These are phyloP conservation scores for Yamadazyma akitaensis DNA, from an alignment of 805 yeast genomes.

Conservation along the genomic window DNA sequence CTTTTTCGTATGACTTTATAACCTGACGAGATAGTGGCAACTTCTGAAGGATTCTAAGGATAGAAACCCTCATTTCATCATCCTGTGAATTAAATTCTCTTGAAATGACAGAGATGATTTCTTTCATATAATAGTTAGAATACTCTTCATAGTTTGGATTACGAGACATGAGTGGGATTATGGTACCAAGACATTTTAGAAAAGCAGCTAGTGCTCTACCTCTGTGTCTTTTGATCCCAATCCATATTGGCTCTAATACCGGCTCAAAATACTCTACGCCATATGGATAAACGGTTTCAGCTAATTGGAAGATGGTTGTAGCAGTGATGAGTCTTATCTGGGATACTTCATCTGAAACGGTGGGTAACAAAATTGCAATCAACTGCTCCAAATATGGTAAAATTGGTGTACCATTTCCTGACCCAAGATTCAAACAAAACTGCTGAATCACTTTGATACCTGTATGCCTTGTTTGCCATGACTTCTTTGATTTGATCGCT, in stretches of 20 bases:
- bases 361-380: slow-evolving; percentile 56
- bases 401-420: slow-evolving; percentile 49
- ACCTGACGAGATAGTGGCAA: slow-evolving; percentile 63
- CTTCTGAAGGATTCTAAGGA: slow-evolving; percentile 63
- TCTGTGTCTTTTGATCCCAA: slow-evolving; percentile 69
- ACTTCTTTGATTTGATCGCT: slow-evolving; percentile 69
- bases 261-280: slow-evolving; percentile 86
- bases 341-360: slow-evolving; percentile 63
- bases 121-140: slow-evolving; percentile 72
- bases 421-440: slow-evolving; percentile 63
- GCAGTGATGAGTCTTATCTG: slow-evolving; percentile 72
- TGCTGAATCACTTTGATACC: slow-evolving; percentile 78
- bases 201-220: slow-evolving; percentile 77
- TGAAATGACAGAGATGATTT: slow-evolving; percentile 61
- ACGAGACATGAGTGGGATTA: slow-evolving; percentile 79
- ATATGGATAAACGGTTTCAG: slow-evolving; percentile 79
- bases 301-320: slow-evolving; percentile 65
- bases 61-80: slow-evolving; percentile 79
- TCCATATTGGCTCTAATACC: slow-evolving; percentile 74
- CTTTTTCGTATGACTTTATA: slow-evolving; percentile 45
- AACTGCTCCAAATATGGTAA: slow-evolving; percentile 70
- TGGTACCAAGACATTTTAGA: slow-evolving; percentile 69
- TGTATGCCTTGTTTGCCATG: slow-evolving; percentile 81
- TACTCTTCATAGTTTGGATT: slow-evolving; percentile 56
- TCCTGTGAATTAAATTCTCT: slow-evolving; percentile 81